Evolutionary conservation across 2,329 filamentous ascomycete genomes (phyloP), one percentile per base, ranked within the genome.

Genomic region (Hymenoscyphus salicellus): DNA sequence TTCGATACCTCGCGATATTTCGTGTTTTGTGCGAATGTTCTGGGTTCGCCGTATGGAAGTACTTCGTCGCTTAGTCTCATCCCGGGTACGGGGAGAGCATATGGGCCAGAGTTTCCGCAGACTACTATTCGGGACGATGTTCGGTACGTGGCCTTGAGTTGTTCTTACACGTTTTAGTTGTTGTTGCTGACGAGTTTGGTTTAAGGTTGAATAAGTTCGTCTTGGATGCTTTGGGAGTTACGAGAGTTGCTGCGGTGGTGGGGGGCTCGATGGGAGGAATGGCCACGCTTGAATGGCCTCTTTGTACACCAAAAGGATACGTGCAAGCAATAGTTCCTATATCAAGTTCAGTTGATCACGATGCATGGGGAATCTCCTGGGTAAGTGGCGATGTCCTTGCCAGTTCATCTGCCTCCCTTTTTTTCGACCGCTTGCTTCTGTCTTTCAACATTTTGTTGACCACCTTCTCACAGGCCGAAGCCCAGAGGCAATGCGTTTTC

Each of bases 71-170:
- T 93, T 60, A 97, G 93, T 1, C 91, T 91, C 8, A 86, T 96
- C 72, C 79, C 83, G 32, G 81, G 80, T 59, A 86, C 90, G 67
- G 92, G 86, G 20, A 84, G 85, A 66, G 79, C 82, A 63, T 98
- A 98, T 74, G 94, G 94, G 0, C 94, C 94, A 1, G 94, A 97
- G 74, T 98, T 98, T 71, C 94, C 94, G 55, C 79, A 97, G 69
- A 97, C 93, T 0, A 97, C 94, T 0, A 91, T 97, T 68, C 84
- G 93, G 68, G 94, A 98, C 76, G 94, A 98, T 78, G 93, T 97
- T 62, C 91, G 89, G 90, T 94, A 79, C 80, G 89, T 77, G 52
- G 5, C 20, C 30, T 30, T 52, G 3, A 2, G 2, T 6, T 16
- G 46, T 32, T 20, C 8, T 52, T n/a, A 28, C 16, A 11, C 30